Conservation (phyloP, 73 alveolate genomes). For the Uronychia setigera region DNA sequence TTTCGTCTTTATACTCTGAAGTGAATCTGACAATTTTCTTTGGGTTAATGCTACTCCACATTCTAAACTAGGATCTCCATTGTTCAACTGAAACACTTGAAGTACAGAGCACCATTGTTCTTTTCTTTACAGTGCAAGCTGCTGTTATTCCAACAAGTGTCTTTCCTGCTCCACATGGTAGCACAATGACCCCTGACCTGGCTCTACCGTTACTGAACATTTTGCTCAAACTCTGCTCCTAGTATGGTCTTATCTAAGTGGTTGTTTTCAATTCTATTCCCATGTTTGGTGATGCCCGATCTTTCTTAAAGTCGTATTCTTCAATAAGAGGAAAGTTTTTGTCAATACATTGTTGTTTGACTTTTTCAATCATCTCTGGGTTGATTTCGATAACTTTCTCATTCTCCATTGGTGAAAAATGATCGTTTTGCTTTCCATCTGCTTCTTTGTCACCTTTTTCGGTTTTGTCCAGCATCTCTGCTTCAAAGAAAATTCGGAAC, state of each 20-base stretch:
- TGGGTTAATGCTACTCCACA: conserved; percentile 58
- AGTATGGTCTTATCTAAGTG: conserved; percentile 86
- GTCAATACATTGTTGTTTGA: conserved; percentile 75
- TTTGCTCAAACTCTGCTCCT: conserved; percentile 89
- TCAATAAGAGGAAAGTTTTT: conserved; percentile 81
- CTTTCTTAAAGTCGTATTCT: conserved; percentile 91
- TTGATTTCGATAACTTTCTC: conserved; percentile 64
- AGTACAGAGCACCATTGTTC: conserved; percentile 85
- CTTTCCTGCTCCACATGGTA: conserved; percentile 99
- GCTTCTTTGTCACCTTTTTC: conserved; percentile 13
- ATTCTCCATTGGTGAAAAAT: conserved; percentile 58
- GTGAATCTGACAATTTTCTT: conserved; percentile 74
- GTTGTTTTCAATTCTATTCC: conserved; percentile 78
- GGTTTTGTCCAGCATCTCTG: conserved; percentile 45
- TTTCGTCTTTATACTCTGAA: conserved; percentile 70
- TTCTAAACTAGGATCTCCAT: conserved; percentile 74
- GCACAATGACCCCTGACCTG: conserved; percentile 96
- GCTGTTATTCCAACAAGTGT: conserved; percentile 92
- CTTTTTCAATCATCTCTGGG: conserved; percentile 65
- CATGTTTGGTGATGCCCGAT: conserved; percentile 63
- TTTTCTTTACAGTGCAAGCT: conserved; percentile 87
- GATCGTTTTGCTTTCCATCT: too few species aligned
- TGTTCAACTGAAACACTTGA: conserved; percentile 90
- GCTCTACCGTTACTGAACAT: conserved; percentile 96
- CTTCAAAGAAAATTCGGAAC: conserved; percentile 37